Conservation (phyloP, 768 basidiomycete species). For the Coprinopsis marcescibilis region DNA sequence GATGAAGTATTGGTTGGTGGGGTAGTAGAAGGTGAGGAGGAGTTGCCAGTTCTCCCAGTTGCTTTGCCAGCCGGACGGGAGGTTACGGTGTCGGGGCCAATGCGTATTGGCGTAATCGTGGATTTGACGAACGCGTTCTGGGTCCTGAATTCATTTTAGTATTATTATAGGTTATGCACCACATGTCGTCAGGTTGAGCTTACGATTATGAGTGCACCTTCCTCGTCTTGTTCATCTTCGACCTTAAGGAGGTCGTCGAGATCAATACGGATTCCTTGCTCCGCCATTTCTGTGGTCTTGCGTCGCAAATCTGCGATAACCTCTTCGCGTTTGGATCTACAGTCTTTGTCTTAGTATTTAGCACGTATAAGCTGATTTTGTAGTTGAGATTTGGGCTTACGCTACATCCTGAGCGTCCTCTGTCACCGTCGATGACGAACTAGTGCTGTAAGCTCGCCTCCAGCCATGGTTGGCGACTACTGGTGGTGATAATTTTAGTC, state of each 20-base stretch:
- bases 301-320: neutral
- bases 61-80: conserved; percentile 14
- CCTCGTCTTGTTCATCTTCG: neutral
- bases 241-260: neutral
- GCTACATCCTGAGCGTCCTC: neutral
- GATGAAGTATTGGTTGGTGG: conserved; percentile 16
- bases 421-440: too few relatives aligned
- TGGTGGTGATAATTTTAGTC: too few relatives aligned
- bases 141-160: conserved; percentile 3
- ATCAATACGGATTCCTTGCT: neutral
- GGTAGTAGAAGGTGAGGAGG: conserved; percentile 17
- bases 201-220: neutral
- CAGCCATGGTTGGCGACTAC: too few relatives aligned
- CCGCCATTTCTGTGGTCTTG: neutral
- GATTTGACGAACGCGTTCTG: neutral
- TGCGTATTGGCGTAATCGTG: neutral
- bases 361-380: neutral
- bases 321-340: neutral
- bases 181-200: neutral
- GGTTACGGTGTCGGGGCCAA: conserved; percentile 3
- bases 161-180: neutral
- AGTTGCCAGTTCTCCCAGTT: conserved; percentile 14
- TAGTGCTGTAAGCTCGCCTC: too few relatives aligned
- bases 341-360: neutral
- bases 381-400: neutral